Conservation (phyloP, 768 basidiomycete genomes). For the Suillus paluster region DNA sequence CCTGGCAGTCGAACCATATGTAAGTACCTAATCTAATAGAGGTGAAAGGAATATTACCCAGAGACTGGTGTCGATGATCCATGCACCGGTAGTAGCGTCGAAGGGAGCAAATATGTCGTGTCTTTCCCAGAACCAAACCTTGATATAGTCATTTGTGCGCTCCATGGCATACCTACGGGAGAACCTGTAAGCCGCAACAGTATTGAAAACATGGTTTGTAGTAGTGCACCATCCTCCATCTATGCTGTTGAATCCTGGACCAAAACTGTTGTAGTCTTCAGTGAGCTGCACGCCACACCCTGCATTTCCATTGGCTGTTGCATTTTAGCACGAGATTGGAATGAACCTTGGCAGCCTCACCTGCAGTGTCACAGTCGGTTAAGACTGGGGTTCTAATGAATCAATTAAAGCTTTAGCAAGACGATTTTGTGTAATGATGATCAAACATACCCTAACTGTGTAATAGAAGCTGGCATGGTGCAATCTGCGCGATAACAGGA, state of each 20-base stretch:
- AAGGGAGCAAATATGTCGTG: conserved; percentile 34
- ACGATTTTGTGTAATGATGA: background rate
- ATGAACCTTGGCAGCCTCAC: conserved; percentile 11
- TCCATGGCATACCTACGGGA: conserved; percentile 43
- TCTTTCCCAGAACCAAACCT: conserved; percentile 48
- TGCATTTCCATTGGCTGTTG: conserved; percentile 32
- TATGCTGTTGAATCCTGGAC: conserved; percentile 33
- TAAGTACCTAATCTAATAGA: background rate
- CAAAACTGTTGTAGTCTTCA: conserved; percentile 30
- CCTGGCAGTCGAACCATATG: conserved; percentile 18
- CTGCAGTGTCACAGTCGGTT: conserved; percentile 29
- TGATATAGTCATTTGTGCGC: conserved; percentile 38
- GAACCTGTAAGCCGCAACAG: background rate
- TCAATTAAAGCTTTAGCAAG: background rate
- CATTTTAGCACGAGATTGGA: conserved; percentile 6
- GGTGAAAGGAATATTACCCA: conserved; percentile 23
- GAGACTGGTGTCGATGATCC: conserved; percentile 20
- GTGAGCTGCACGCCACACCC: conserved; percentile 42
- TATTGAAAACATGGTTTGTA: background rate
- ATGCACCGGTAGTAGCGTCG: conserved; percentile 32
- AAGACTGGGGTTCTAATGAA: conserved; percentile 22
- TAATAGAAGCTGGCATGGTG: conserved; percentile 27
- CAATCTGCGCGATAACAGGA: conserved; percentile 22
- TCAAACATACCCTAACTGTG: conserved; percentile 29
- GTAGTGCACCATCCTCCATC: conserved; percentile 45